Evolutionary conservation across 208 protist genomes (phyloP), one percentile per base, ranked within the genome.

Genomic region (Porcisia hertigi): DNA sequence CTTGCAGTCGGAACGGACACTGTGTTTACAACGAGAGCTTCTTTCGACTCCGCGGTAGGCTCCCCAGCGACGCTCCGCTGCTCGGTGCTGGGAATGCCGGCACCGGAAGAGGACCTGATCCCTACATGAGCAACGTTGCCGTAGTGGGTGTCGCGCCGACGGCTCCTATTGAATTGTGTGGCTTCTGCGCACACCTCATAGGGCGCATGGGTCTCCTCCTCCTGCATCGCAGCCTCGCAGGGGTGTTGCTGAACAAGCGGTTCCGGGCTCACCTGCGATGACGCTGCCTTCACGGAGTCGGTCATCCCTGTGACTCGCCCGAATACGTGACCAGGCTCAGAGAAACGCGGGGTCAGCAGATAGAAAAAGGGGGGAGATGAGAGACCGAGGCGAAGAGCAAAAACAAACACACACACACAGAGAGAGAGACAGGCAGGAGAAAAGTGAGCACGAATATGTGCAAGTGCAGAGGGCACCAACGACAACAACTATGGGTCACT

Each of bases 171-270:
- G 18, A 25, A 43, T 39, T 39, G 34, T 20, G 69, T 34, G 36
- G 8, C 20, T 1, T 64, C 69, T 2, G 6, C 70, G n/a, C 49
- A 65, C 0, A 18, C 36, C 65, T 77, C 77, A 62, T 82, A 82
- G 8, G 77, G 77, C 16, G 77, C 71, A 55, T 82, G 71, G 14
- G 45, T 77, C 41, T 82, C 72, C 8, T 18, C 60, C 25, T 53
- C 72, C 20, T 34, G 23, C 7, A 18, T 34, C 49, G 52, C 47
- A 45, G 62, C 57, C 6, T 41, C 25, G 34, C 2, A 30, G 53
- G 47, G 34, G 47, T 60, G 49, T 9, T 55, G 36, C 53, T 43
- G 49, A 16, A 25, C 5, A 59, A 72, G 9, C 12, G 18, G 1
- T 20, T 72, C 67, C 20, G 67, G 18, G 49, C 67, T 72, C 34